A percentile compares a stretch with the other conserved stretches of the same genome.
phyloP scores from a whole-genome alignment of 164 flowering plant species.

The Aristolochia fimbriata region DNA sequence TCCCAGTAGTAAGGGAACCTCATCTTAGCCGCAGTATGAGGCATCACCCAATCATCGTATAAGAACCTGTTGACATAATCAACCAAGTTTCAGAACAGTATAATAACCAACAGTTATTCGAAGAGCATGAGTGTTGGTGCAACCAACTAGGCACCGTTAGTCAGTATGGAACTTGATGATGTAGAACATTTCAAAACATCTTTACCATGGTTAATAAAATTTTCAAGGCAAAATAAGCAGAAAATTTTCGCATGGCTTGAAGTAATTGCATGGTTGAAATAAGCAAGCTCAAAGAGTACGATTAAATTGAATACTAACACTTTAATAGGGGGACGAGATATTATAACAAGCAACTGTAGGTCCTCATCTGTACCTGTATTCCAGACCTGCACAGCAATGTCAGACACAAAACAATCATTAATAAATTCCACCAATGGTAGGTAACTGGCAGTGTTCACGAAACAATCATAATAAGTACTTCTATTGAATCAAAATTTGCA shows the following conservation, averaged over 20 bases:
- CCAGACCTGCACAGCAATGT: slow-evolving; percentile 42
- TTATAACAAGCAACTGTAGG: slow-evolving; percentile 66
- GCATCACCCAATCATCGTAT: slow-evolving; percentile 83
- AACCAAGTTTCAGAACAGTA: no score
- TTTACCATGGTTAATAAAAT: no score
- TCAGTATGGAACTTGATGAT: no score
- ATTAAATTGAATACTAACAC: slow-evolving; percentile 41
- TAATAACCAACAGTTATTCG: no score
- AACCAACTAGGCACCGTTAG: no score
- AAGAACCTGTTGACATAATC: slow-evolving; percentile 45
- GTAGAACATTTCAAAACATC: no score
- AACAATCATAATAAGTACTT: no score
- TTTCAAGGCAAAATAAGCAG: no score
- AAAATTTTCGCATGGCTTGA: neutral
- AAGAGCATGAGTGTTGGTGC: no score
- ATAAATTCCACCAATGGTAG: no score
- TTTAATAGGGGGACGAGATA: slow-evolving; percentile 92
- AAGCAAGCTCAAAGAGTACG: neutral
- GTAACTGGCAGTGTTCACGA: no score
- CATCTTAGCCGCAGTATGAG: slow-evolving; percentile 77
- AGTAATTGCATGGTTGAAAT: neutral
- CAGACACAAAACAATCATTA: neutral
- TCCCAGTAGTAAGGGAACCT: slow-evolving; percentile 92
- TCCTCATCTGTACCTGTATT: slow-evolving; percentile 69
- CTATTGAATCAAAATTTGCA: no score